phyloP scores from a whole-genome alignment of 192 early-diverging fungal genomes.

The Coemansia erecta region DNA sequence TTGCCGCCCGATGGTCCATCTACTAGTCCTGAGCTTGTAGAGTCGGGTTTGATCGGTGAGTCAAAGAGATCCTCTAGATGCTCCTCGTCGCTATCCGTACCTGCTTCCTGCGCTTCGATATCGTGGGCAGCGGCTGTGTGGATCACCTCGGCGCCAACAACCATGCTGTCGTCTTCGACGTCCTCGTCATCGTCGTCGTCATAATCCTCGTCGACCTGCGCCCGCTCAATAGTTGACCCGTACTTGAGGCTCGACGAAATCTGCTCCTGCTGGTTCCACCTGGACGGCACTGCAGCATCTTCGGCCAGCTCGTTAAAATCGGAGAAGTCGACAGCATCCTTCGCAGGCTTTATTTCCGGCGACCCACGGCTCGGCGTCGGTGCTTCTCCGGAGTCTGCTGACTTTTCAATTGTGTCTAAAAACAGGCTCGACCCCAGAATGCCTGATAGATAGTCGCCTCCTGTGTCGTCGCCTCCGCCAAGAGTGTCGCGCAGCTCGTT shows the following conservation, averaged over 20 bases:
- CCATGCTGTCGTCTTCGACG: conserved; percentile 19
- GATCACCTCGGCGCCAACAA: conserved; percentile 2
- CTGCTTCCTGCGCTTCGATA: too few species aligned
- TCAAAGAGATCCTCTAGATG: conserved; percentile 53
- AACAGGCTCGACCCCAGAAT: conserved; percentile 38
- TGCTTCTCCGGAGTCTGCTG: not conserved
- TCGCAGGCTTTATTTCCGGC: conserved; percentile 55
- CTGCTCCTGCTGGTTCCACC: conserved; percentile 9
- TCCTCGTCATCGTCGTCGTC: conserved; percentile 44
- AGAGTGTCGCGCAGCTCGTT: conserved; percentile 52
- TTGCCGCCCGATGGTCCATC: not conserved
- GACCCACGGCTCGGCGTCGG: conserved; percentile 30
- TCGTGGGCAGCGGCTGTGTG: too few species aligned
- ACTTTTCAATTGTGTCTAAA: conserved; percentile 14
- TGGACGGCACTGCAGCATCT: conserved; percentile 52
- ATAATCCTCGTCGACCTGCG: conserved; percentile 59
- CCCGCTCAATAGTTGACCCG: conserved; percentile 17
- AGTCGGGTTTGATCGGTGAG: conserved; percentile 18
- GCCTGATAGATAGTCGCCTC: conserved; percentile 23
- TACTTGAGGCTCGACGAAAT: conserved; percentile 14
- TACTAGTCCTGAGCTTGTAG: not conserved
- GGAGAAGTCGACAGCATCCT: conserved; percentile 80
- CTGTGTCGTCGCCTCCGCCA: conserved; percentile 29
- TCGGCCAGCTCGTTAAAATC: conserved; percentile 79
- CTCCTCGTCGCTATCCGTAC: conserved; percentile 36